Conservation (phyloP, 306 rosid genomes). For the Neltuma alba region DNA sequence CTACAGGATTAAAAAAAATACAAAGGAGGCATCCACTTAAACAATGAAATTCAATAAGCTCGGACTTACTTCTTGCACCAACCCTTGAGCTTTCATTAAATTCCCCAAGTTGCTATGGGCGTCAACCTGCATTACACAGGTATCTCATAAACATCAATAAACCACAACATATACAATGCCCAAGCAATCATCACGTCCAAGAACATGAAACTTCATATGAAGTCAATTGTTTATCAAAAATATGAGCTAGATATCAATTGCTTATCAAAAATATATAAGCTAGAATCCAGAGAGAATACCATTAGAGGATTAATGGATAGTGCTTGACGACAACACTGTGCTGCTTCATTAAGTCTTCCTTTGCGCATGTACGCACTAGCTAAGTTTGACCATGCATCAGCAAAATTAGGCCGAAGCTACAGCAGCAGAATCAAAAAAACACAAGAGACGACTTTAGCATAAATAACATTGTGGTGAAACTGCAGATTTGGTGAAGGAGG, state of each 20-base stretch:
- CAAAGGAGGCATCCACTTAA: not conserved
- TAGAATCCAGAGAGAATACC: constrained; percentile 47
- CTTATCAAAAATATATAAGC: constrained; percentile 4
- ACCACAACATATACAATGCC: constrained; percentile 7
- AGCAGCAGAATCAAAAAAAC: constrained; percentile 29
- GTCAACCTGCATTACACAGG: constrained; percentile 44
- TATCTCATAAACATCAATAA: constrained; percentile 4
- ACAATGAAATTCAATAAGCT: not conserved
- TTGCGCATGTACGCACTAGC: constrained; percentile 99
- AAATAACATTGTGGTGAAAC: not conserved
- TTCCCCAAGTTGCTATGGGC: constrained; percentile 64
- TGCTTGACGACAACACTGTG: constrained; percentile 98
- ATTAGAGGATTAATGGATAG: constrained; percentile 88
- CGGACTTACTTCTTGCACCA: constrained; percentile 88
- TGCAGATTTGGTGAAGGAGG: not conserved
- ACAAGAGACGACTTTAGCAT: not conserved
- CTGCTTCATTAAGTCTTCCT: constrained; percentile 93
- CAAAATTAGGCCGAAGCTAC: constrained; percentile 95
- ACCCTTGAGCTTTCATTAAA: constrained; percentile 62
- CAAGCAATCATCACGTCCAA: not conserved
- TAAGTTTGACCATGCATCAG: constrained; percentile 98
- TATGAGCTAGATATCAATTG: not conserved
- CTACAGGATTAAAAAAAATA: not conserved
- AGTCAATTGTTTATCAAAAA: constrained; percentile 17
- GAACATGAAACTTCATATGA: not conserved